These are phyloP conservation scores for Neofusicoccum ribis DNA, from an alignment of 2,329 filamentous ascomycete species.

Conservation along the genomic window DNA sequence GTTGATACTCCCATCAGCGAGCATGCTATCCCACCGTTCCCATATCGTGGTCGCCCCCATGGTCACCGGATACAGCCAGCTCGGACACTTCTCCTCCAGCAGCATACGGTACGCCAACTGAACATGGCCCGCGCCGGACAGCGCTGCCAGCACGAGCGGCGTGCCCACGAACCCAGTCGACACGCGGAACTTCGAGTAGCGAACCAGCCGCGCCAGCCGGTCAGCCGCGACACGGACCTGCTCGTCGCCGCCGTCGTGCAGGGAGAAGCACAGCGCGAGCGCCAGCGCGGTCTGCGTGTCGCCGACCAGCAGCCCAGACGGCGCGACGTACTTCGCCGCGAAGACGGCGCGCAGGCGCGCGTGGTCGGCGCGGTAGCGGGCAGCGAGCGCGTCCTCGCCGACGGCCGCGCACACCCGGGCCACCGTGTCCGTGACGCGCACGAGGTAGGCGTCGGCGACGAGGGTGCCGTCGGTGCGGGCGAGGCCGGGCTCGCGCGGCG, in stretches of 20 bases:
- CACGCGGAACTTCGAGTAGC: conserved; percentile 24
- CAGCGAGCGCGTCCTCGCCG: conserved; percentile 24
- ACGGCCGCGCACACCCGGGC: conserved; percentile 31
- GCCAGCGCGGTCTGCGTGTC: conserved; percentile 25
- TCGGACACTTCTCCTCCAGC: conserved; percentile 46
- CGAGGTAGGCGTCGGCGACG: conserved; percentile 43
- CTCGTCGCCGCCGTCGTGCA: conserved; percentile 23
- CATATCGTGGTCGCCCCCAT: conserved; percentile 52
- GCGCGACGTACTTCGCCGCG: conserved; percentile 24
- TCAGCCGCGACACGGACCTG: conserved; percentile 13
- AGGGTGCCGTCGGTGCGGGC: conserved; percentile 35
- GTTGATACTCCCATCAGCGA: conserved; percentile 48
- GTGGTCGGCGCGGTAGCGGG: conserved; percentile 26
- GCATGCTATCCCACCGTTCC: conserved; percentile 54
- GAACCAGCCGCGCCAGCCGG: conserved; percentile 23
- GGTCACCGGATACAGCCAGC: conserved; percentile 52
- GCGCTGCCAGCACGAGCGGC: conserved; percentile 25
- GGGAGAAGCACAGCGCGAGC: conserved; percentile 29
- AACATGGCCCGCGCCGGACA: conserved; percentile 24
- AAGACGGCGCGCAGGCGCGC: conserved; percentile 29
- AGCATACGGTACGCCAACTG: conserved; percentile 49
- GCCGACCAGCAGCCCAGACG: conserved; percentile 23
- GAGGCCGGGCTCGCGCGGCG: conserved; percentile 35
- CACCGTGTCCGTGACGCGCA: conserved; percentile 36
- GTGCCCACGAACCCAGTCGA: conserved; percentile 27